A percentile compares a stretch with the other conserved stretches of the same genome.
Conservation (phyloP, 2,329 filamentous ascomycete genomes). For the Rutstroemia sp. region DNA sequence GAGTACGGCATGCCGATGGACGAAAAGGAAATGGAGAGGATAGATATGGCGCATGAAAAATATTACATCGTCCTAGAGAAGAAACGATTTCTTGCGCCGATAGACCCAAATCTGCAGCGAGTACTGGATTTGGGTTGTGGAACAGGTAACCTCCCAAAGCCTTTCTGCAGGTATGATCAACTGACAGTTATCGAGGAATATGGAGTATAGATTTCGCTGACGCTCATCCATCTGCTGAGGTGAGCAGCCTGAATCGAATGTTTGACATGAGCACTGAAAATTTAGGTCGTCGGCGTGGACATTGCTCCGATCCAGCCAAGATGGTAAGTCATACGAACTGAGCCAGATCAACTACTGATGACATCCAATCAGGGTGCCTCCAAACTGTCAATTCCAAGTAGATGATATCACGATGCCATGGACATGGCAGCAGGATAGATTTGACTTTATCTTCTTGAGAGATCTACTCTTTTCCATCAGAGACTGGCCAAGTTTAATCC, state of each 20-base stretch:
- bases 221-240: conserved; percentile 27
- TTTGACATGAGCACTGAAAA: neutral
- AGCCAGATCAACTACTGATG: neutral
- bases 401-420: conserved; percentile 29
- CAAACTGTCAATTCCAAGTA: conserved; percentile 26
- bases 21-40: conserved; percentile 34
- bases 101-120: conserved; percentile 25
- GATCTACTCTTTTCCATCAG: neutral
- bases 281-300: conserved; percentile 18
- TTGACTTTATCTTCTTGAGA: neutral
- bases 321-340: conserved; percentile 10
- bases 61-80: conserved; percentile 25
- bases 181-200: conserved; percentile 10
- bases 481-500: neutral
- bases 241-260: conserved; percentile 23
- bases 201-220: conserved; percentile 25
- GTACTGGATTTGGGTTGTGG: conserved; percentile 32
- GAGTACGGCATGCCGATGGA: conserved; percentile 32
- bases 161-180: conserved; percentile 22
- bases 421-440: conserved; percentile 18
- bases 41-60: conserved; percentile 35
- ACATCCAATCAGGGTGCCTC: conserved; percentile 14
- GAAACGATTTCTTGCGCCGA: conserved; percentile 22
- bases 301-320: conserved; percentile 22
- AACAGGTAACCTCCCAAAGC: conserved; percentile 1